phyloP scores from a whole-genome alignment of 176 grass and related monocot species.

The Aegilops speltoides region DNA sequence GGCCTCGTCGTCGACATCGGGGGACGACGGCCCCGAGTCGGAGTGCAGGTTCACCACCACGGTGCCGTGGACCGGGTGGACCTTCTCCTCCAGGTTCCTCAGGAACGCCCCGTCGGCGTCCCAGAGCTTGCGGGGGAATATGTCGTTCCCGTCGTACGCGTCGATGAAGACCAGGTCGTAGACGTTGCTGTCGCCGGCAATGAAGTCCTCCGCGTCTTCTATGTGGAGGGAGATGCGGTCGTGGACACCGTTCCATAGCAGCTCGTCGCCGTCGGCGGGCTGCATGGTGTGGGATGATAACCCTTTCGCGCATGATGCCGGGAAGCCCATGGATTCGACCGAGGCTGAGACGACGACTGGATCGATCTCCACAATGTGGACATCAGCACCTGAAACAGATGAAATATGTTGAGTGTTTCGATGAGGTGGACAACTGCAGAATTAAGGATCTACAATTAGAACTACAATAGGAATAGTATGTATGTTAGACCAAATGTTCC shows the following conservation, averaged over 20 bases:
- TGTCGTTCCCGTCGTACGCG: conserved; percentile 80
- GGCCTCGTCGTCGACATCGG: neutral
- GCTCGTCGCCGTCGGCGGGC: conserved; percentile 32
- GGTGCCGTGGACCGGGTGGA: conserved; percentile 71
- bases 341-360: conserved; percentile 72
- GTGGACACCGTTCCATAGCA: conserved; percentile 62
- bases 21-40: conserved; percentile 34
- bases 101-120: conserved; percentile 63
- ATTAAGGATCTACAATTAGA: neutral
- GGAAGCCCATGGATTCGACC: conserved; percentile 87
- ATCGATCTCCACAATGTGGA: conserved; percentile 93
- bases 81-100: conserved; percentile 55
- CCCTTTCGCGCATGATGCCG: conserved; percentile 39
- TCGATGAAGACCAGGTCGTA: conserved; percentile 89
- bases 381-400: conserved; percentile 56
- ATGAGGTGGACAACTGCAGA: neutral
- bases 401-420: conserved; percentile 7
- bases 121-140: conserved; percentile 87
- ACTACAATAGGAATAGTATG: neutral
- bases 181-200: conserved; percentile 22
- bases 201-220: conserved; percentile 70
- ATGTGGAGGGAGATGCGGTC: conserved; percentile 55
- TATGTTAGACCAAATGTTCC: neutral
- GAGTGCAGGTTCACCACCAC: conserved; percentile 92
- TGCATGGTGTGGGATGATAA: conserved; percentile 13